A percentile compares a stretch with the other conserved stretches of the same genome.
These are phyloP conservation scores for Vigna unguiculata DNA, from an alignment of 306 rosid genomes.

Conservation along the genomic window DNA sequence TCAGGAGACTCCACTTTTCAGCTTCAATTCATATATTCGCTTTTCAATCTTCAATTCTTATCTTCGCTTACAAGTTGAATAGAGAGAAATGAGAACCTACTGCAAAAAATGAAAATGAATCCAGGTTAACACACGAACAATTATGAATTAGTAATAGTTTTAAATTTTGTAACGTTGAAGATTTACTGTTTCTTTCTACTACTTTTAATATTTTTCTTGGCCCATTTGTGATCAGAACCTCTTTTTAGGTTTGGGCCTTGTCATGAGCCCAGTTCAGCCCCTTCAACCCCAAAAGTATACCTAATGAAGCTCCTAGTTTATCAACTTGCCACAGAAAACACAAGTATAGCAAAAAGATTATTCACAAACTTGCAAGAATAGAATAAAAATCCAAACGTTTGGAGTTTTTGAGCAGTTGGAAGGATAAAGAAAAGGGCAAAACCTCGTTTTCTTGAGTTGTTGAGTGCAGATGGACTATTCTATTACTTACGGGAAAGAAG, in stretches of 20 bases:
- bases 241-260: neutral
- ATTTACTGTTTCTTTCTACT: too few species aligned
- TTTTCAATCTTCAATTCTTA: too few species aligned
- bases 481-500: slow-evolving; percentile 12
- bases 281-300: neutral
- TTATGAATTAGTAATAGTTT: too few species aligned
- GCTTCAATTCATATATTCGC: too few species aligned
- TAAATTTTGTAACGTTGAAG: too few species aligned
- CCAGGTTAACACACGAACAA: too few species aligned
- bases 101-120: too few species aligned
- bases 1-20: too few species aligned
- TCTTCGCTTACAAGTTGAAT: too few species aligned
- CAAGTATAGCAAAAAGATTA: neutral
- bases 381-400: neutral
- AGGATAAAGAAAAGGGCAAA: neutral
- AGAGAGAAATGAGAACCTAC: too few species aligned
- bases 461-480: slow-evolving; percentile 44
- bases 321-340: too few species aligned
- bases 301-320: neutral
- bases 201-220: neutral
- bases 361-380: neutral
- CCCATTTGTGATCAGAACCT: neutral
- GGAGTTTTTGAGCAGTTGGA: slow-evolving; percentile 28
- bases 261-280: neutral
- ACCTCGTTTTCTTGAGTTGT: slow-evolving; percentile 40